Conservation (phyloP, 805 yeast genomes). For the Yamadazyma olivae region DNA sequence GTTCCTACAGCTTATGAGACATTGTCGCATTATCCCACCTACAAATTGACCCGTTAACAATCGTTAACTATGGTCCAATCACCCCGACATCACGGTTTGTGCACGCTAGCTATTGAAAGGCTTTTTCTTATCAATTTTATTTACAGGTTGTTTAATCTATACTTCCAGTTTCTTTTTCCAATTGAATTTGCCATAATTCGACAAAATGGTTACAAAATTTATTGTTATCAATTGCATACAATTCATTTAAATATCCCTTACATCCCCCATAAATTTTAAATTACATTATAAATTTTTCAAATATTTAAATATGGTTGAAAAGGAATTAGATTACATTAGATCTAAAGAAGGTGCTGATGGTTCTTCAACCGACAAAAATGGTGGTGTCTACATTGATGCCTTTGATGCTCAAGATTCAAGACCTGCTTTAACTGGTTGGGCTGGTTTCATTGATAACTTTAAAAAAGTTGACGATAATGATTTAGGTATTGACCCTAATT, state of each 20-base stretch:
- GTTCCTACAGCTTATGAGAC: no score
- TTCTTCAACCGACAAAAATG: constrained; percentile 33
- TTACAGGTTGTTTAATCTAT: background rate
- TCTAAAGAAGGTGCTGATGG: constrained; percentile 32
- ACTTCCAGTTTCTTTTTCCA: background rate
- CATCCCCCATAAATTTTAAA: background rate
- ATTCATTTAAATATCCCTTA: background rate
- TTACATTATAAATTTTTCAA: background rate
- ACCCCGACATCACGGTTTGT: no score
- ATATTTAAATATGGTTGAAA: constrained; percentile 29
- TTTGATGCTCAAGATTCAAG: constrained; percentile 17
- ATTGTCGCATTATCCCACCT: no score
- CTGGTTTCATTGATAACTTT: constrained; percentile 29
- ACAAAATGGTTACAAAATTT: background rate
- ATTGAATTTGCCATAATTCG: background rate
- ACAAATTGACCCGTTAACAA: no score
- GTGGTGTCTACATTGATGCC: constrained; percentile 34
- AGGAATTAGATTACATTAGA: constrained; percentile 39
- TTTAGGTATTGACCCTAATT: constrained; percentile 39
- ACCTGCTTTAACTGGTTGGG: constrained; percentile 19
- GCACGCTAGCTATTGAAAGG: no score
- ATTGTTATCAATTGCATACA: background rate
- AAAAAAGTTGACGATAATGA: constrained; percentile 30
- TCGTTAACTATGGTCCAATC: no score
- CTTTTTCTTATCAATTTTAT: no score